Conservation (phyloP, 1,139 yeast species). For the Yamadazyma atmosphaerica region DNA sequence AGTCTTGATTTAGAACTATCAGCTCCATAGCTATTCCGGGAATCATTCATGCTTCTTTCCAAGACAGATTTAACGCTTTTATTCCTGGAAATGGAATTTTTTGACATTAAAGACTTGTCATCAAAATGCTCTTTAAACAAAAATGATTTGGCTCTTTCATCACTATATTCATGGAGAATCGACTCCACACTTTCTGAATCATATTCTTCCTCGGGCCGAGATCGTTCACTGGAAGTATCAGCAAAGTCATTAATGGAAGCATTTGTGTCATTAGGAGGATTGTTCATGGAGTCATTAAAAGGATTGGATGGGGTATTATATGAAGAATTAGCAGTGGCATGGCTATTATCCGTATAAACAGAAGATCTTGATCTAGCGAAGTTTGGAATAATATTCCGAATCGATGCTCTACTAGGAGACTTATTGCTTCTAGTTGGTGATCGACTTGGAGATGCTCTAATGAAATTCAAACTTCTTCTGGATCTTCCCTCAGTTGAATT, state of each 20-base stretch:
- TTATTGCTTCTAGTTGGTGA: slow-evolving; percentile 1
- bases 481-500: slow-evolving; percentile 1
- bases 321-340: slow-evolving; percentile 3
- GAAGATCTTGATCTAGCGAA: slow-evolving; percentile 25
- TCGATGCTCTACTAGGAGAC: slow-evolving; percentile 12
- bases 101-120: slow-evolving; percentile 13
- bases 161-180: slow-evolving; percentile 31
- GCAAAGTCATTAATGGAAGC: slow-evolving; percentile 41
- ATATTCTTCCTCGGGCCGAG: slow-evolving; percentile 13
- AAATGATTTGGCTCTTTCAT: slow-evolving; percentile 17
- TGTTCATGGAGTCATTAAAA: slow-evolving; percentile 1
- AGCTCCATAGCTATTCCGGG: slow-evolving; percentile 6
- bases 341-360: slow-evolving; percentile 10
- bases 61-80: slow-evolving; percentile 7
- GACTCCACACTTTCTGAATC: slow-evolving; percentile 37
- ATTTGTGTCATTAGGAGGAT: background rate
- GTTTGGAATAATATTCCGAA: slow-evolving; percentile 21
- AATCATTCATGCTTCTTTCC: slow-evolving; percentile 8
- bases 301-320: background rate
- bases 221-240: slow-evolving; percentile 33
- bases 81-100: slow-evolving; percentile 9
- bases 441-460: background rate
- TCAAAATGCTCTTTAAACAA: slow-evolving; percentile 35
- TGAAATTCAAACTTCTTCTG: background rate
- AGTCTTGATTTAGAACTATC: slow-evolving; percentile 3